Base-by-base conservation (phyloP, 179 eudicot species). In the Drosera spatulata region DNA sequence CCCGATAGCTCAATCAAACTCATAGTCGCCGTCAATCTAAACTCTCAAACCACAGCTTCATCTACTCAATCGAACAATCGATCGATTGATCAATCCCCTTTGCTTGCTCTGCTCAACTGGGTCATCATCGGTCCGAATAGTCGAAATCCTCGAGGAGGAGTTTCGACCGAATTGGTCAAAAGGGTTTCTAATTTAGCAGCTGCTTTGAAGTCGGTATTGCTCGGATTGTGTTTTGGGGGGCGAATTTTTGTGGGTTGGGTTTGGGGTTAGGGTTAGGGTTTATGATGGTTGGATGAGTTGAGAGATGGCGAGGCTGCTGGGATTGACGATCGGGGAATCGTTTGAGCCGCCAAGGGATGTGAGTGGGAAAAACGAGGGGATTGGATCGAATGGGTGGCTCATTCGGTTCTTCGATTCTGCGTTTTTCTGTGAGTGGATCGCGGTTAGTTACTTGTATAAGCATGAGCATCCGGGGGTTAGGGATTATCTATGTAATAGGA, bases 391-490 rank as follows among this genome's bases (percentile, higher is more conserved):
- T 65, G 99, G 99, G 0, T 93, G 99, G 99, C 84, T 93, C 14
- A 89, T 93, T 59, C 80, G 99, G 48, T 93, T 93, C 67, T 93
- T 93, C 22, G 99, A 93, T 64, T 93, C 99, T 0, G 82, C 96
- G 2, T 93, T 93, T 66, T 93, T 93, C 68, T 93, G 99, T 71
- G 99, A 93, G 80, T 93, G 99, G 99, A 93, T 93, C 79, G 99
- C 99, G 46, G 99, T 93, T 61, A 86, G 99, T 77, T 93, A 93
- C 77, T 76, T 93, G 59, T 93, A 93, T 71, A 93, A 93, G 82
- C 99, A 93, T 77, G 90, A 86, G 49, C 99, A 93, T 50, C 66
- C 99, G 2, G 99, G 99, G 10, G 99, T 93, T 11, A 67, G 99
- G 60, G 99, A 93, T 62, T 93, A 93, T 66, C 70, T 93, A 64